Evolutionary conservation across 2,329 filamentous ascomycete genomes (phyloP).

Genomic region (Monosporascus sp.): DNA sequence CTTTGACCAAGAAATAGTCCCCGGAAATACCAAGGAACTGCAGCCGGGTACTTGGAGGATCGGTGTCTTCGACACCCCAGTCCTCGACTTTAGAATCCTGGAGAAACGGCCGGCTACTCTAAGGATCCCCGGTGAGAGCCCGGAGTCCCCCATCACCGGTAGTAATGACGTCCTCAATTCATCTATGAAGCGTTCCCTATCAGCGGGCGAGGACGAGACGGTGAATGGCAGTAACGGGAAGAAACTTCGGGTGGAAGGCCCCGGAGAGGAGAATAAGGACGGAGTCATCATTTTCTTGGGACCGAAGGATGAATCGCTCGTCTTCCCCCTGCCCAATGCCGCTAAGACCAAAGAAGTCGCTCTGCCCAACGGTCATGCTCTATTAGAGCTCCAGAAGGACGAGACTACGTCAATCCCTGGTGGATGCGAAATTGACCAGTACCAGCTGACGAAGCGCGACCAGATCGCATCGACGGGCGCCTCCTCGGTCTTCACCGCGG

Average conservation of each 20-base stretch:
- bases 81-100: constrained; percentile 54
- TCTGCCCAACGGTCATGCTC: constrained; percentile 40
- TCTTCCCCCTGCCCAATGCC: constrained; percentile 46
- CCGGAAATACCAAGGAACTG: constrained; percentile 40
- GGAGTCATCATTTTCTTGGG: constrained; percentile 52
- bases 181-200: constrained; percentile 47
- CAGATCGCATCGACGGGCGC: constrained; percentile 51
- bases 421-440: constrained; percentile 47
- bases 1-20: constrained; percentile 40
- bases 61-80: constrained; percentile 40
- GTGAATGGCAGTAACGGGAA: constrained; percentile 31
- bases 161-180: constrained; percentile 35
- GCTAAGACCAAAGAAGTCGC: constrained; percentile 43
- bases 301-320: constrained; percentile 43
- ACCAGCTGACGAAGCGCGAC: constrained; percentile 50
- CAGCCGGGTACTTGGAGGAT: constrained; percentile 55
- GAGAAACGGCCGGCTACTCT: constrained; percentile 46
- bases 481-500: constrained; percentile 52
- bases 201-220: constrained; percentile 36
- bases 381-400: constrained; percentile 45
- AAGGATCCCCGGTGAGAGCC: constrained; percentile 26
- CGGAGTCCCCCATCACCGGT: constrained; percentile 21
- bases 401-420: constrained; percentile 46
- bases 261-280: constrained; percentile 31
- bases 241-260: constrained; percentile 32